These are phyloP conservation scores for Apiospora arundinis DNA, from an alignment of 2,329 filamentous ascomycete genomes.

Conservation along the genomic window DNA sequence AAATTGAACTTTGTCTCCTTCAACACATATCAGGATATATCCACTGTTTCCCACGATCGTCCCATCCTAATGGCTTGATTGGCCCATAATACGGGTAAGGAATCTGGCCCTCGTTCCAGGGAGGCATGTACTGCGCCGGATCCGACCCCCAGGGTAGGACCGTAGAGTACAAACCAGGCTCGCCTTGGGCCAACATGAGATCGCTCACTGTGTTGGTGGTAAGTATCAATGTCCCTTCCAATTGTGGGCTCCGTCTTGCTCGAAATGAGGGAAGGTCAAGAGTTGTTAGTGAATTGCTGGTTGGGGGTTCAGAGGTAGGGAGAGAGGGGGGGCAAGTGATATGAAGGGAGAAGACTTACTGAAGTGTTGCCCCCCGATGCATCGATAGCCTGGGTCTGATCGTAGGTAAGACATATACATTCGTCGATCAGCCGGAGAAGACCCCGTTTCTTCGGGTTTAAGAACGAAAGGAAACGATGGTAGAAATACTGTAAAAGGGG, in stretches of 20 bases:
- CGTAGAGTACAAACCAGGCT: conserved; percentile 24
- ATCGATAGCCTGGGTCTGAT: conserved; percentile 1
- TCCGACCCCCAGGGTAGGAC: background rate
- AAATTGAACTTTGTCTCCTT: background rate
- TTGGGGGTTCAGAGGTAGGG: background rate
- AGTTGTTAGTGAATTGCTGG: background rate
- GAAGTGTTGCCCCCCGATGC: no score
- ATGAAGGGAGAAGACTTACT: background rate
- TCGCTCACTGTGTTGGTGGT: conserved; percentile 28
- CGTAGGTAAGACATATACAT: background rate
- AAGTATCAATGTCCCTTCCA: background rate
- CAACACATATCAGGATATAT: background rate
- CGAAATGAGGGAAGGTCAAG: background rate
- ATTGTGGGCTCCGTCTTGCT: background rate
- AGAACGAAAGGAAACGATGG: no score
- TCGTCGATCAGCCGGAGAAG: background rate
- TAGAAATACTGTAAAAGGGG: background rate
- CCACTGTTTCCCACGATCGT: background rate
- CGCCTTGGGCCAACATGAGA: conserved; percentile 25
- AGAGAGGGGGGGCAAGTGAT: background rate
- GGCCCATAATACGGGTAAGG: background rate
- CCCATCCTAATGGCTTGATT: background rate
- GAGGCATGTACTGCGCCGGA: background rate
- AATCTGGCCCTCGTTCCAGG: background rate
- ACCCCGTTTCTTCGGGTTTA: background rate